Base-by-base conservation (phyloP, 2,329 filamentous ascomycete genomes). In the Sporothrix brunneoviolacea region DNA sequence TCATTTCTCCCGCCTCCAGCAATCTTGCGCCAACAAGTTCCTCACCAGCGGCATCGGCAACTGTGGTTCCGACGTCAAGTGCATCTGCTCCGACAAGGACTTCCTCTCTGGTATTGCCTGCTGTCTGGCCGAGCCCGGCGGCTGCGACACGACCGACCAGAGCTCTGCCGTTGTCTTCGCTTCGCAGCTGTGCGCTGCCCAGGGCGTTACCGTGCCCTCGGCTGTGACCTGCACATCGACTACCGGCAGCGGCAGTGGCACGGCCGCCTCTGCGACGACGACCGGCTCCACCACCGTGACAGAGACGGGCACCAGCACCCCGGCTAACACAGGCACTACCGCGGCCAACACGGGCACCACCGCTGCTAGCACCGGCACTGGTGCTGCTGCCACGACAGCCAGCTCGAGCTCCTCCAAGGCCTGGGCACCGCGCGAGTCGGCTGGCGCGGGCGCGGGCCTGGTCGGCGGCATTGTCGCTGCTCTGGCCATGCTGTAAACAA, bases 41-140 rank as follows among this genome's bases (percentile, higher is more conserved):
- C 60, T 66, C 1, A 38, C 33, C 30, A 27, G 28, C 37, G 64
- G 64, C 56, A 64, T 67, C 41, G 64, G 59, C 57, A 58, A 61
- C 61, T 68, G 66, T 56, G 62, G 64, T 48, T 58, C 46, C 32
- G 64, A 70, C 50, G 51, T 57, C 38, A 57, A 58, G 50, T 73
- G 71, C 61, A 71, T 73, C 60, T 73, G 71, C 68, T 56, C 53
- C 16, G 64, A 71, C 57, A 57, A 60, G 51, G 50, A 61, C 53
- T 73, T 72, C 62, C 58, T 71, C 57, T 61, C 61, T 51, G 65
- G 62, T 61, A 68, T 73, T 51, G 58, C 64, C 36, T 68, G 66
- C 65, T 68, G 66, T 52, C 58, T 68, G 15, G 53, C 54, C 21
- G 28, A 52, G 40, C 49, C 56, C 12, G 60, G 53, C 51, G 61